These are phyloP conservation scores for Moricandia moricandioides DNA, from an alignment of 345 rosid genomes.

Conservation along the genomic window DNA sequence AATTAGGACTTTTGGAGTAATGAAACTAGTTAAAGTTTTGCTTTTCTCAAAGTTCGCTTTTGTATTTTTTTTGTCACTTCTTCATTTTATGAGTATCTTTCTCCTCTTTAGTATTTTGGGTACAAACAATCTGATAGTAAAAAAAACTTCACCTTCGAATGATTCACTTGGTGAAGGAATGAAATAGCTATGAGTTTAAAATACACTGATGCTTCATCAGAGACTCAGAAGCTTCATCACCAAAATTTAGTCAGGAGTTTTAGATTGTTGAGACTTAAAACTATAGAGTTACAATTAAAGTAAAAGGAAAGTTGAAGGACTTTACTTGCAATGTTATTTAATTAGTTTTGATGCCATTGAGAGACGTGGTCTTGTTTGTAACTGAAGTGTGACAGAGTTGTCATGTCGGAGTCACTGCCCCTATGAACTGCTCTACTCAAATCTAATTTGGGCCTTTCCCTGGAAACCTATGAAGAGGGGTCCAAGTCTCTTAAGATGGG, in stretches of 20 bases:
- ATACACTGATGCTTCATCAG: no score
- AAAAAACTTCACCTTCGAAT: no score
- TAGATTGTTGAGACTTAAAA: no score
- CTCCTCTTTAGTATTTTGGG: neutral
- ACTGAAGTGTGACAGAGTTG: constrained; percentile 21
- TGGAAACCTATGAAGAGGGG: neutral
- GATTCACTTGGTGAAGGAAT: no score
- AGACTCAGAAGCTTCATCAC: no score
- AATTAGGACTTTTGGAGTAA: neutral
- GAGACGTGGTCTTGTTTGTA: constrained; percentile 9
- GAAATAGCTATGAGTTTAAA: no score
- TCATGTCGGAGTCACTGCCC: constrained; percentile 28
- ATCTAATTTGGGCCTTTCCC: constrained; percentile 30
- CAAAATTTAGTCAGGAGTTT: no score
- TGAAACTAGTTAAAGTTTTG: constrained; percentile 9
- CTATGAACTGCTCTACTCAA: constrained; percentile 30
- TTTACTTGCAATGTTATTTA: no score
- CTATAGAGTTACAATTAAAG: no score
- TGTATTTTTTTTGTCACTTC: neutral
- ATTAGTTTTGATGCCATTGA: no score
- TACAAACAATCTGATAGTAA: no score
- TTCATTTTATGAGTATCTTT: neutral
- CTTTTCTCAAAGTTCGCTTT: constrained; percentile 4
- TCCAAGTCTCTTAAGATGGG: constrained; percentile 20
- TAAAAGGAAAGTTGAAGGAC: no score